phyloP scores from a whole-genome alignment of 208 protist genomes.

The Trypanosoma avium region DNA sequence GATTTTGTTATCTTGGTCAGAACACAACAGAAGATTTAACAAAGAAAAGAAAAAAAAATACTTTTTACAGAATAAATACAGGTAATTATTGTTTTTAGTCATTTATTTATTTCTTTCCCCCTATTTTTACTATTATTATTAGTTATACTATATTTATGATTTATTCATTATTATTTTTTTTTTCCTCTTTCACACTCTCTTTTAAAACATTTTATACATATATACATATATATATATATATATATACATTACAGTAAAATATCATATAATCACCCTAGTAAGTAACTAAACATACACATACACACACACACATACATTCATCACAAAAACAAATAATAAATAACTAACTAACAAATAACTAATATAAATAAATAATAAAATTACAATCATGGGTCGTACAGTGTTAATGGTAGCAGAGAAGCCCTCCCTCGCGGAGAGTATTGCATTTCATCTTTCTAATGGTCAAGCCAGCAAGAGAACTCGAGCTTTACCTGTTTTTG shows the following conservation, averaged over 20 bases:
- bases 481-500: conserved; percentile 83
- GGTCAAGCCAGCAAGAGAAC: conserved; percentile 61
- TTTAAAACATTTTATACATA: too few species aligned
- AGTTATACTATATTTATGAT: conserved; percentile 5
- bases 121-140: conserved; percentile 23
- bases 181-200: conserved; percentile 3
- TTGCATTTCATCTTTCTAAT: conserved; percentile 86
- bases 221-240: too few species aligned
- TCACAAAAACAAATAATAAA: too few species aligned
- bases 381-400: conserved; percentile 37
- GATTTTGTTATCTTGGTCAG: not conserved
- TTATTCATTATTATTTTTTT: conserved; percentile 11
- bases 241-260: too few species aligned
- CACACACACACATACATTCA: too few species aligned
- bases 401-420: conserved; percentile 96
- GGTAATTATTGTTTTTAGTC: too few species aligned
- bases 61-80: too few species aligned
- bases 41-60: conserved; percentile 3
- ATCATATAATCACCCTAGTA: too few species aligned
- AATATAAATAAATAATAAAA: not conserved
- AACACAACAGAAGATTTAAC: not conserved
- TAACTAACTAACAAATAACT: not conserved
- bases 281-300: too few species aligned
- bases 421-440: conserved; percentile 90
- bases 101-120: too few species aligned